A percentile compares a stretch with the other conserved stretches of the same genome.
Conservation (phyloP, 176 grass and related monocot species). For the Saccharum spontaneum region DNA sequence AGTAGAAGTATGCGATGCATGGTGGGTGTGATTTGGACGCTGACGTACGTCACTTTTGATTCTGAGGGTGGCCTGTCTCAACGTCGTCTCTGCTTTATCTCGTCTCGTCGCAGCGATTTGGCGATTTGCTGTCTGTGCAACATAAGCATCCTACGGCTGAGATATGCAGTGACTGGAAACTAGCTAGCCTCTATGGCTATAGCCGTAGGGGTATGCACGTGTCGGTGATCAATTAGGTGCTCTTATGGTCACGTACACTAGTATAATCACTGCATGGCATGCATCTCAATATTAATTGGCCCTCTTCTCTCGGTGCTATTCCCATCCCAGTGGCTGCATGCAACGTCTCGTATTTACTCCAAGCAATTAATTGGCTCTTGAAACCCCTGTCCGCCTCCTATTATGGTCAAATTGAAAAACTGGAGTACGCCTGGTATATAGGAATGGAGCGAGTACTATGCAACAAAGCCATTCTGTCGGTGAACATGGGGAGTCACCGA, state of each 20-base stretch:
- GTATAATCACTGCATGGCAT: no score
- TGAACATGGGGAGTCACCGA: background rate
- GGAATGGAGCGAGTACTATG: no score
- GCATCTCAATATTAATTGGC: no score
- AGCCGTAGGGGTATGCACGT: background rate
- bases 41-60: background rate
- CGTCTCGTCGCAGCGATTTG: conserved; percentile 24
- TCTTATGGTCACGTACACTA: background rate
- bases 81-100: conserved; percentile 27
- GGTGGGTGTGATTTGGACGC: conserved; percentile 18
- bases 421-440: no score
- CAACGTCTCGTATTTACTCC: no score
- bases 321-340: no score
- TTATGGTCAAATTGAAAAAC: no score
- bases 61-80: background rate
- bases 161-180: conserved; percentile 1
- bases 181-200: background rate
- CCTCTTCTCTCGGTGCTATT: no score
- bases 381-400: no score
- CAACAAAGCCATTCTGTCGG: background rate
- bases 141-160: background rate
- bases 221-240: background rate
- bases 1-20: background rate
- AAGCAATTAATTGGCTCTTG: no score
- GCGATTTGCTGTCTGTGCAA: conserved; percentile 34